Evolutionary conservation across 371 early-diverging fungal genomes (phyloP).

Genomic region (Thermomucor indicae-seudaticae): DNA sequence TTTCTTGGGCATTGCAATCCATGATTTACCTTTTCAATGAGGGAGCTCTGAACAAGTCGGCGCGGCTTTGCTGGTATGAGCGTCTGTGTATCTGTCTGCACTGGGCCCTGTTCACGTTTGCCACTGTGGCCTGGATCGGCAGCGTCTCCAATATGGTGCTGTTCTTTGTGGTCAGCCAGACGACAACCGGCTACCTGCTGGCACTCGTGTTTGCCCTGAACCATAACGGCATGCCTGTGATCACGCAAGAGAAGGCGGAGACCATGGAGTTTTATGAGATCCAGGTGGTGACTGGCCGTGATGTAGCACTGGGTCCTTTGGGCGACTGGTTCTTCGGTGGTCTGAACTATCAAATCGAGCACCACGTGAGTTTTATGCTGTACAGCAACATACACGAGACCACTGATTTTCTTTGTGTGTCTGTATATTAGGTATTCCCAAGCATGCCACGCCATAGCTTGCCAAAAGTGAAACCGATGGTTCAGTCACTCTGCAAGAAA

Average conservation of each 20-base stretch:
- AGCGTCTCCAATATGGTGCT: conserved; percentile 51
- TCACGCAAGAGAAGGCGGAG: conserved; percentile 64
- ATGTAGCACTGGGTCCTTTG: conserved; percentile 60
- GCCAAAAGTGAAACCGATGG: conserved; percentile 58
- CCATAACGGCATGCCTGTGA: conserved; percentile 89
- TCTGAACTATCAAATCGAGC: conserved; percentile 82
- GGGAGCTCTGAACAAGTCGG: conserved; percentile 52
- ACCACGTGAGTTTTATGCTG: conserved; percentile 45
- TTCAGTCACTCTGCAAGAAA: conserved; percentile 69
- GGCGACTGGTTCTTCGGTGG: conserved; percentile 85
- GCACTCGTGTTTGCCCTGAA: conserved; percentile 82
- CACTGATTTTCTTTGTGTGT: not conserved
- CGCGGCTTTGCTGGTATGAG: conserved; percentile 53
- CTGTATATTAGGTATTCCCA: conserved; percentile 61
- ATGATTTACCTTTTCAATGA: conserved; percentile 54
- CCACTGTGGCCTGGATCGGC: conserved; percentile 52
- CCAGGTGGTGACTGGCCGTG: conserved; percentile 78
- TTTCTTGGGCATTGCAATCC: conserved; percentile 75
- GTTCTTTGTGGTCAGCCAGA: conserved; percentile 69
- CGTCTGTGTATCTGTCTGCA: conserved; percentile 57
- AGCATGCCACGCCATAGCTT: conserved; percentile 78
- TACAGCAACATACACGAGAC: not conserved
- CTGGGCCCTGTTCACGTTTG: conserved; percentile 66
- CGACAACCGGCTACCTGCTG: conserved; percentile 72
- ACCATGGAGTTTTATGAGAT: conserved; percentile 76